These are phyloP conservation scores for Xylariaceae sp. DNA, from an alignment of 2,329 filamentous ascomycete genomes.

Conservation along the genomic window DNA sequence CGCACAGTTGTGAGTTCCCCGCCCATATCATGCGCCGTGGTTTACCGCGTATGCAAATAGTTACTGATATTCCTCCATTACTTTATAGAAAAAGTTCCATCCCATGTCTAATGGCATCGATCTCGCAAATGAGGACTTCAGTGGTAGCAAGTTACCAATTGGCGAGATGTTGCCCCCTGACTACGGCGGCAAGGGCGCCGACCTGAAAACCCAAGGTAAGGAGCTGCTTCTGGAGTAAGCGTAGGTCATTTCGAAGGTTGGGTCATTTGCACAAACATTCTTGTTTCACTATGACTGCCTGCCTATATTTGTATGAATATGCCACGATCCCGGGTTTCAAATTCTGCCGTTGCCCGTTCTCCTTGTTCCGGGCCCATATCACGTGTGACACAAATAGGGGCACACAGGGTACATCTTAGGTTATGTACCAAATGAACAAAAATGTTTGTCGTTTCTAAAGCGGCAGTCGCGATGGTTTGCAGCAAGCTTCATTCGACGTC, in stretches of 20 bases:
- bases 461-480: no score
- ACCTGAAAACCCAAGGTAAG: slow-evolving; percentile 32
- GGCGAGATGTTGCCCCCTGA: slow-evolving; percentile 62
- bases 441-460: no score
- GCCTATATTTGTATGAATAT: neutral
- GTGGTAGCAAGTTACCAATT: slow-evolving; percentile 51
- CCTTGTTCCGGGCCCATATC: no score
- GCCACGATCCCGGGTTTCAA: neutral
- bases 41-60: no score
- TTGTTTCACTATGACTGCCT: neutral
- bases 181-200: slow-evolving; percentile 70
- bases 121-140: slow-evolving; percentile 53
- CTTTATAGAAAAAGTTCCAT: slow-evolving; percentile 61
- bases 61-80: neutral
- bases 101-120: slow-evolving; percentile 68
- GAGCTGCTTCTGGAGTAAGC: slow-evolving; percentile 25
- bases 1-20: slow-evolving; percentile 51
- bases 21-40: neutral
- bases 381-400: no score
- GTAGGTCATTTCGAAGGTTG: neutral
- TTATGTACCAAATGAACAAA: no score
- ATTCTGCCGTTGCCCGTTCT: no score
- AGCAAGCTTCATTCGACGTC: no score
- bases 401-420: no score
- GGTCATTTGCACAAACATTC: no score